These are phyloP conservation scores for Rhodotorula sp. DNA, from an alignment of 1,284 basidiomycete species.

Conservation along the genomic window DNA sequence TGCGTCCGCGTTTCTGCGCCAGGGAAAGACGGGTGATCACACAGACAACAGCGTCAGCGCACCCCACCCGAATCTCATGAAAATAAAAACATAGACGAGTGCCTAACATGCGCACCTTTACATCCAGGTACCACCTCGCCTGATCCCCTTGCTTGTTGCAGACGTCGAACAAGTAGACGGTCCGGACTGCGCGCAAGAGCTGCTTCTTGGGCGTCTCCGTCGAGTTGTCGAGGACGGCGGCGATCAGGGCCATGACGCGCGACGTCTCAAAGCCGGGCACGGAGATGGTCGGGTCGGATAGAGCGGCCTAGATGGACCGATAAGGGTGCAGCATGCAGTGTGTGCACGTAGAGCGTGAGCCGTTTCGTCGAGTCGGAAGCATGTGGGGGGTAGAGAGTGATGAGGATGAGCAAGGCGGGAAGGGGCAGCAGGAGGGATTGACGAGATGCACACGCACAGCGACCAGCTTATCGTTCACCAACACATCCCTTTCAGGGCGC, in stretches of 20 bases:
- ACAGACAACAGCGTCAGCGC: background rate
- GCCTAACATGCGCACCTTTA: constrained; percentile 21
- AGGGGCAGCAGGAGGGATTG: no score
- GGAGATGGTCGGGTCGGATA: constrained; percentile 25
- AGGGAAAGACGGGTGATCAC: no score
- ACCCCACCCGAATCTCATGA: background rate
- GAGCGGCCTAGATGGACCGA: constrained; percentile 9
- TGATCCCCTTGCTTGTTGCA: constrained; percentile 2
- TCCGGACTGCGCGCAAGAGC: constrained; percentile 20
- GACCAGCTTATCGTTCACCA: no score
- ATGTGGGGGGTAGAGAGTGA: no score
- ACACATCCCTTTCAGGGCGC: no score
- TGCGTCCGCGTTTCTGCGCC: constrained; percentile 16
- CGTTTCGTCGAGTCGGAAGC: no score
- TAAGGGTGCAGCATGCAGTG: no score
- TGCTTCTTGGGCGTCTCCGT: constrained; percentile 20
- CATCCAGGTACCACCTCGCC: constrained; percentile 28
- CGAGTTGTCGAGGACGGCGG: constrained; percentile 15
- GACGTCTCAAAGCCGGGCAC: constrained; percentile 22
- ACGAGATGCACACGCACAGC: no score
- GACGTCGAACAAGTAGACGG: constrained; percentile 28
- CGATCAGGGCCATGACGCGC: constrained; percentile 30
- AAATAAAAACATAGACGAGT: no score
- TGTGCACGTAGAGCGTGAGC: no score
- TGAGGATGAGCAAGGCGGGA: no score